These are phyloP conservation scores for Naganishia friedmannii DNA, from an alignment of 768 basidiomycete genomes.

Conservation along the genomic window DNA sequence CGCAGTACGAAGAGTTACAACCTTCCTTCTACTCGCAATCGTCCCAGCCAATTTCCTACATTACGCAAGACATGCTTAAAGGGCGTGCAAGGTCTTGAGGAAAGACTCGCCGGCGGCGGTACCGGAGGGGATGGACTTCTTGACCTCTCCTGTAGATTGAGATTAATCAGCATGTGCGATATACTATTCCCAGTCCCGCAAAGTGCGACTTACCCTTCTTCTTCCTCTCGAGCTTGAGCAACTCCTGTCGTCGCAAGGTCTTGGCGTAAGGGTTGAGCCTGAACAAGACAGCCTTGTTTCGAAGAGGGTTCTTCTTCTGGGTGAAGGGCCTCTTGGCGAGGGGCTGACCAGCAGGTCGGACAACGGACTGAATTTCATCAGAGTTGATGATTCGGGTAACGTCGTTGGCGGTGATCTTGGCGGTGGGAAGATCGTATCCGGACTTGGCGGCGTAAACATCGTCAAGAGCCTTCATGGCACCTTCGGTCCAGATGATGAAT, in stretches of 20 bases:
- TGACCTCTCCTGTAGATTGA: constrained; percentile 53
- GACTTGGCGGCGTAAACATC: constrained; percentile 81
- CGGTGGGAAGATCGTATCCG: constrained; percentile 66
- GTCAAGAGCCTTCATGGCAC: constrained; percentile 86
- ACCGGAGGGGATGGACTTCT: constrained; percentile 62
- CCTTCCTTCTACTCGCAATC: constrained; percentile 4
- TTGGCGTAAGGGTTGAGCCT: constrained; percentile 98
- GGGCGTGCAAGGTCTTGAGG: constrained; percentile 78
- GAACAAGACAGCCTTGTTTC: constrained; percentile 92
- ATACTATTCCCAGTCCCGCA: not conserved
- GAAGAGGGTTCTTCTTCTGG: constrained; percentile 97
- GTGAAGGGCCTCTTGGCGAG: constrained; percentile 90
- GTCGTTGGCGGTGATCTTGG: constrained; percentile 96
- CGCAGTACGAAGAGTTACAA: constrained; percentile 5
- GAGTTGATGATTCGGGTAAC: constrained; percentile 97
- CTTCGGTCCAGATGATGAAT: constrained; percentile 98
- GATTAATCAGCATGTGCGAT: not conserved
- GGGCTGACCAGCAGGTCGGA: constrained; percentile 83
- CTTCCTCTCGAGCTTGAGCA: constrained; percentile 54
- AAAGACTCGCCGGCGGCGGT: constrained; percentile 72
- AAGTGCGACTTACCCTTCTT: constrained; percentile 35
- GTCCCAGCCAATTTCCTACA: constrained; percentile 19
- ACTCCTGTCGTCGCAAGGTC: constrained; percentile 81
- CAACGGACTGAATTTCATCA: constrained; percentile 93
- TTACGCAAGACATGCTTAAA: constrained; percentile 58